phyloP scores from a whole-genome alignment of 1,284 basidiomycete genomes.

The Pascua sp. region DNA sequence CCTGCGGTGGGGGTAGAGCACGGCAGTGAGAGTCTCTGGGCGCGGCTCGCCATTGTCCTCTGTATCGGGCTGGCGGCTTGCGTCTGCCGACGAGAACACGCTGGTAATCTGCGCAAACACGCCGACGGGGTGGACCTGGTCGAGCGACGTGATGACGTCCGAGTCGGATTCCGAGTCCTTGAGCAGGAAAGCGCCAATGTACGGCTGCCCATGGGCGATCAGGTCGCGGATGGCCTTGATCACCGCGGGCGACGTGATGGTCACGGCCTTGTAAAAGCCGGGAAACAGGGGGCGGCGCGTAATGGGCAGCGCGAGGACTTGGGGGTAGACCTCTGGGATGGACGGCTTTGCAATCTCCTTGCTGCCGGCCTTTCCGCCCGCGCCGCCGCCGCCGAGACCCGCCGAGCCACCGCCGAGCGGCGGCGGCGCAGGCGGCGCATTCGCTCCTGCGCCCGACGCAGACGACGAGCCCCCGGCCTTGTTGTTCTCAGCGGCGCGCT shows the following conservation, averaged over 20 bases:
- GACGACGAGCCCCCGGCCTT: constrained; percentile 6
- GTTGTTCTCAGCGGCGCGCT: neutral
- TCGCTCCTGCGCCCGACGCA: constrained; percentile 7
- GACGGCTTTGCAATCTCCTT: constrained; percentile 63
- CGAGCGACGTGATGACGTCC: constrained; percentile 84
- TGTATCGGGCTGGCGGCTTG: constrained; percentile 47
- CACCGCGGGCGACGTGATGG: constrained; percentile 82
- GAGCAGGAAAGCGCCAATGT: constrained; percentile 94
- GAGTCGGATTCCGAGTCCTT: constrained; percentile 92
- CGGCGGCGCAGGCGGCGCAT: constrained; percentile 1
- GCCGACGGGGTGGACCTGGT: constrained; percentile 88
- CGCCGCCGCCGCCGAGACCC: too few species aligned
- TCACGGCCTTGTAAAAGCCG: constrained; percentile 96
- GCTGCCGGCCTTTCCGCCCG: constrained; percentile 10
- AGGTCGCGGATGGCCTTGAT: constrained; percentile 94
- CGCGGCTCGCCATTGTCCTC: constrained; percentile 57
- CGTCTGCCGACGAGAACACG: constrained; percentile 67
- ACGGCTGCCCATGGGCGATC: constrained; percentile 94
- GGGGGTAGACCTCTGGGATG: constrained; percentile 84
- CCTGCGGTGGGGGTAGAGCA: constrained; percentile 90
- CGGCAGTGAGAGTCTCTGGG: constrained; percentile 83
- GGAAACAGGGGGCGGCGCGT: constrained; percentile 94
- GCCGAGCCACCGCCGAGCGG: too few species aligned
- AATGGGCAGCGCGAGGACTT: constrained; percentile 92
- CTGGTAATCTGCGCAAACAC: constrained; percentile 98